Percentiles rank a stretch among this genome's conserved stretches.
Evolutionary conservation across 2,329 filamentous ascomycete species (phyloP).

Genomic region (Bipolaris bicolor): DNA sequence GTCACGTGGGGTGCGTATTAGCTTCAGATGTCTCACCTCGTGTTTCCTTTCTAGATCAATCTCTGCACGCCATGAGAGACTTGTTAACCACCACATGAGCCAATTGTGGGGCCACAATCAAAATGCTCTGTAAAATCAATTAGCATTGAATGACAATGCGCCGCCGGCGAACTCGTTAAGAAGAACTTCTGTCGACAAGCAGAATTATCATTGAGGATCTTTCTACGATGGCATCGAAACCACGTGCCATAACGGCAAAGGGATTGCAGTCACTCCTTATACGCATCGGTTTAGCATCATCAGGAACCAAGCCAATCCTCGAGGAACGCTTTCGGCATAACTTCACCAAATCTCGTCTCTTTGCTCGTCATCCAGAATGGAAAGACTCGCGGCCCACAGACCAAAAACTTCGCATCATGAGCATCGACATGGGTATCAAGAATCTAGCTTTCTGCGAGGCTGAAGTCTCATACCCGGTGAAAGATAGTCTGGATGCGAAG

Average conservation of each 20-base stretch:
- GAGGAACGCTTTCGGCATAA: slow-evolving; percentile 57
- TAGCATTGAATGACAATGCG: background rate
- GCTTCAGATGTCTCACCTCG: background rate
- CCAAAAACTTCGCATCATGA: slow-evolving; percentile 61
- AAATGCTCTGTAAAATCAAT: background rate
- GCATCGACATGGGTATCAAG: slow-evolving; percentile 83
- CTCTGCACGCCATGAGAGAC: background rate
- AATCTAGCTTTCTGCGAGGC: slow-evolving; percentile 79
- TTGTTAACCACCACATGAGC: background rate
- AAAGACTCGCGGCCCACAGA: background rate
- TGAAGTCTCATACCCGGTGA: slow-evolving; percentile 35
- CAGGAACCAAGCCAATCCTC: slow-evolving; percentile 66
- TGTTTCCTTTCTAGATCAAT: background rate
- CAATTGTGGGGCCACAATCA: background rate
- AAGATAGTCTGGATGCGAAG: slow-evolving; percentile 12
- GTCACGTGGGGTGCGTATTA: background rate
- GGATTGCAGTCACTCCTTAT: slow-evolving; percentile 66
- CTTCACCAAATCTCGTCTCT: slow-evolving; percentile 23
- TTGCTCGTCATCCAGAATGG: slow-evolving; percentile 3
- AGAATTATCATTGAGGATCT: background rate
- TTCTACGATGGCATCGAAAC: slow-evolving; percentile 24
- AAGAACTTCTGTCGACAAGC: background rate
- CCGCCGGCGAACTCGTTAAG: background rate
- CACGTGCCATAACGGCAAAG: slow-evolving; percentile 50
- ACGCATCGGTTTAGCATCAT: slow-evolving; percentile 63